Conservation (phyloP, 2,329 filamentous ascomycete species). For the Hymenoscyphus repandus region DNA sequence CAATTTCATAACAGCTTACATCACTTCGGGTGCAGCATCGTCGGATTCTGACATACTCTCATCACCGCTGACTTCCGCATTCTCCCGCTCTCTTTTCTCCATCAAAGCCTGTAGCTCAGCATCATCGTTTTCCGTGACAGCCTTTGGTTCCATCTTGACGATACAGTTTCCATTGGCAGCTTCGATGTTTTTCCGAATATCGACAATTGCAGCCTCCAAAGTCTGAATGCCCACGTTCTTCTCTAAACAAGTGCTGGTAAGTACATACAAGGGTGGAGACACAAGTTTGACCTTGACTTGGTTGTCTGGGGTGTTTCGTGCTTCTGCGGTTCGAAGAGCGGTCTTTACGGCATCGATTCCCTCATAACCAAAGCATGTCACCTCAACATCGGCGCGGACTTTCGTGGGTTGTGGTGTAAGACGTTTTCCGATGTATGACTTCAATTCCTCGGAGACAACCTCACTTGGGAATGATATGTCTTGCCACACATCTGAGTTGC, state of each 20-base stretch:
- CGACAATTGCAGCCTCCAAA: conserved; percentile 83
- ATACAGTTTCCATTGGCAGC: conserved; percentile 71
- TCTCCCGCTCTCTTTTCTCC: conserved; percentile 98
- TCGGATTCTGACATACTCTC: conserved; percentile 95
- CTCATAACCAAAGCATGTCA: conserved; percentile 92
- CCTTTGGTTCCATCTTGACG: conserved; percentile 98
- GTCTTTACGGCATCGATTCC: conserved; percentile 98
- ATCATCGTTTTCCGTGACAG: conserved; percentile 97
- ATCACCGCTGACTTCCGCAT: conserved; percentile 95
- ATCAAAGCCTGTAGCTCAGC: conserved; percentile 95
- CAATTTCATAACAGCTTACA: conserved; percentile 31
- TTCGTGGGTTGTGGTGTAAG: conserved; percentile 98
- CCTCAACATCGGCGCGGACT: conserved; percentile 95
- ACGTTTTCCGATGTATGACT: conserved; percentile 94
- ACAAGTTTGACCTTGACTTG: conserved; percentile 98
- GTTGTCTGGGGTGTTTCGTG: conserved; percentile 83
- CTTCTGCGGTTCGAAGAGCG: conserved; percentile 85
- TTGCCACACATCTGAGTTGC: conserved; percentile 93
- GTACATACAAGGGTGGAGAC: conserved; percentile 93
- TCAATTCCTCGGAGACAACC: conserved; percentile 80
- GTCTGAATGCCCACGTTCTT: conserved; percentile 80
- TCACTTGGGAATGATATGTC: conserved; percentile 86
- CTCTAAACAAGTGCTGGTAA: conserved; percentile 93
- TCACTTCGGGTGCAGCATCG: conserved; percentile 65
- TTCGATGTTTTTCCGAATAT: conserved; percentile 77